Base-by-base conservation (phyloP, 805 yeast genomes). In the Ogataea neopini region DNA sequence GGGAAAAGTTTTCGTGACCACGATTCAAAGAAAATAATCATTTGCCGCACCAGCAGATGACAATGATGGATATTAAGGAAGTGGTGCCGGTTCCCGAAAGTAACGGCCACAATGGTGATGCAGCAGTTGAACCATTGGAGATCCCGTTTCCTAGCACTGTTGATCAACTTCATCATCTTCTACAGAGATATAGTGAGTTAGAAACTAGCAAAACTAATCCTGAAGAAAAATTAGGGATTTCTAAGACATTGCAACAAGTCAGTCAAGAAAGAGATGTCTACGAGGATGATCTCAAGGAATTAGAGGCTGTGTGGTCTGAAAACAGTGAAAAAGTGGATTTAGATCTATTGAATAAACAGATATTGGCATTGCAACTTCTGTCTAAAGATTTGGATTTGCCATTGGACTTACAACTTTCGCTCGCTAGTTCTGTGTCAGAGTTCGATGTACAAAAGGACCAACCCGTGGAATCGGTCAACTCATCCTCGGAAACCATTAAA, bases 351-450 rank as follows among this genome's bases (percentile, higher is more conserved):
- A 67, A 73, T 37, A 75, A 78, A 48, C 95, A 87, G 61, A 61
- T 87, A 17, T 64, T 79, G 14, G 84, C 84, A 0, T 73, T 86
- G 43, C 87, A 86, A 59, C 59, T 85, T 14, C 64, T 87, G 34
- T 77, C 88, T 2, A 79, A 74, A 54, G 88, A 86, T 62, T 54
- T 83, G 49, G 86, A 83, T 59, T 64, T 87, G 40, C 89, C 92
- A 0, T 74, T 71, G 26, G 57, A 69, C 4, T 60, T 84, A 15
- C 80, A 80, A 53, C 48, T 59, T 2, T 69, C 64, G 5, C 71
- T 69, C 18, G 42, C 42, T 2, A 7, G 25, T n/a, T 15, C 20
- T 3, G 13, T 30, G 29, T 30, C 37, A 7, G 44, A 33, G 15
- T 15, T 30, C 25, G 44, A 43, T n/a, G 8, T 3, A 14, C 17